Evolutionary conservation across 2,329 filamentous ascomycete species (phyloP), one percentile per base, ranked within the genome.

Genomic region (Xylariaceae sp.): DNA sequence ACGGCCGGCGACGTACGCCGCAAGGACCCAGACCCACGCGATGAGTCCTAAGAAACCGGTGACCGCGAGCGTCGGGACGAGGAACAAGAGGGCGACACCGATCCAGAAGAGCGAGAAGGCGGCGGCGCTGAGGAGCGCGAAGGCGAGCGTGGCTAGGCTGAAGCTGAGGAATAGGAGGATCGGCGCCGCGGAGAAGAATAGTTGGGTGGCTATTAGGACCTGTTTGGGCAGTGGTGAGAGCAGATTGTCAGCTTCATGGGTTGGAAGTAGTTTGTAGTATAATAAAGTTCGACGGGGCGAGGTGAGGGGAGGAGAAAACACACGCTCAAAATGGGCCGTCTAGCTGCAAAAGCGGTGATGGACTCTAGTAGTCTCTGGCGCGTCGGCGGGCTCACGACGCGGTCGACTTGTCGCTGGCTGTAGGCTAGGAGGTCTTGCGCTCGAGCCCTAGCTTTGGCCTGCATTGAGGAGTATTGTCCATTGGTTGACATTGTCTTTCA

Each of bases 261-360:
- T 34, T 42, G 36, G 25, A 21, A 14, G 11, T 27, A 27, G 20
- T 20, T 16, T 38, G 32, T 19, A n/a, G n/a, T n/a, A n/a, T n/a
- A n/a, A n/a, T n/a, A 19, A 38, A 17, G 16, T 3, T 32, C 27
- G 16, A 39, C n/a, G n/a, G n/a, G n/a, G n/a, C n/a, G n/a, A n/a
- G n/a, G n/a, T n/a, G n/a, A 10, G 37, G 6, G 14, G 25, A 32
- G 6, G 17, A 38, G 27, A 17, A 22, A 36, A 64, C 82, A 19
- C 71, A 88, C 86, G 44, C 85, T 82, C 35, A 90, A 69, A 50
- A 88, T 69, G 2, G 88, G 88, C 45, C 85, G 83, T 39, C 75
- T 69, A 5, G 74, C 65, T 14, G 83, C 80, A 58, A 87, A 85
- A 5, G 68, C 61, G 27, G 72, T 69, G 22, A 78, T 64, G 36